A percentile compares a stretch with the other conserved stretches of the same genome.
Evolutionary conservation across 1,139 yeast species (phyloP).

Genomic region (Zhuliangozyma blackwelliae): DNA sequence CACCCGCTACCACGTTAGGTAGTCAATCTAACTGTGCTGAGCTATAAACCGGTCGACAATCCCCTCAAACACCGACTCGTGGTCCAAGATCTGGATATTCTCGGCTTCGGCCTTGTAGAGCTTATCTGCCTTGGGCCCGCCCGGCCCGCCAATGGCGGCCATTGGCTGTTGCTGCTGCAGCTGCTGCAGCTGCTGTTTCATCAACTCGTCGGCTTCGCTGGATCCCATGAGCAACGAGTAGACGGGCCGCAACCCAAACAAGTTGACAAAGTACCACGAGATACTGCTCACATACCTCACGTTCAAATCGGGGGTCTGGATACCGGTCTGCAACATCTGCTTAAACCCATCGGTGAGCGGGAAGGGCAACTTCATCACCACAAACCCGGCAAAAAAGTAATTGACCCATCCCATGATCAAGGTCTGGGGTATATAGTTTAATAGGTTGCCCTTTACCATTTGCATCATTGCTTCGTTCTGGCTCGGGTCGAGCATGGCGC

Average conservation of each 20-base stretch:
- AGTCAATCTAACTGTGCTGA: constrained; percentile 5
- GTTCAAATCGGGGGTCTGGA: constrained; percentile 78
- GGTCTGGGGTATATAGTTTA: constrained; percentile 88
- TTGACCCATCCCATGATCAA: constrained; percentile 96
- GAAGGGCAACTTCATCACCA: constrained; percentile 55
- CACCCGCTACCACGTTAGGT: background rate
- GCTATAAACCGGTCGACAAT: constrained; percentile 62
- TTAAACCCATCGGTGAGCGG: constrained; percentile 88
- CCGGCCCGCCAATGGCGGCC: constrained; percentile 48
- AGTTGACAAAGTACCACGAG: constrained; percentile 95
- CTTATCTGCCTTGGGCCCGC: constrained; percentile 57
- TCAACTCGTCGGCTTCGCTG: constrained; percentile 45
- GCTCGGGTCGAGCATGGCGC: constrained; percentile 68
- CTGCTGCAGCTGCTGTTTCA: constrained; percentile 44
- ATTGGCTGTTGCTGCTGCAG: constrained; percentile 34
- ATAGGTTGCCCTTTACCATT: constrained; percentile 76
- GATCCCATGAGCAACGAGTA: constrained; percentile 65
- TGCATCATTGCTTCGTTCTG: constrained; percentile 72
- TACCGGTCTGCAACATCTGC: constrained; percentile 86
- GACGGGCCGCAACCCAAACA: constrained; percentile 80
- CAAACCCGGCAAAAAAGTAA: constrained; percentile 88
- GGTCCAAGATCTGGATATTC: constrained; percentile 62
- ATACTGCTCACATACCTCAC: constrained; percentile 93
- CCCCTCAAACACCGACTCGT: constrained; percentile 50
- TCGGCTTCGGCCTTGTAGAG: constrained; percentile 72